phyloP scores from a whole-genome alignment of 345 rosid genomes.

The Eutrema yunnanense region DNA sequence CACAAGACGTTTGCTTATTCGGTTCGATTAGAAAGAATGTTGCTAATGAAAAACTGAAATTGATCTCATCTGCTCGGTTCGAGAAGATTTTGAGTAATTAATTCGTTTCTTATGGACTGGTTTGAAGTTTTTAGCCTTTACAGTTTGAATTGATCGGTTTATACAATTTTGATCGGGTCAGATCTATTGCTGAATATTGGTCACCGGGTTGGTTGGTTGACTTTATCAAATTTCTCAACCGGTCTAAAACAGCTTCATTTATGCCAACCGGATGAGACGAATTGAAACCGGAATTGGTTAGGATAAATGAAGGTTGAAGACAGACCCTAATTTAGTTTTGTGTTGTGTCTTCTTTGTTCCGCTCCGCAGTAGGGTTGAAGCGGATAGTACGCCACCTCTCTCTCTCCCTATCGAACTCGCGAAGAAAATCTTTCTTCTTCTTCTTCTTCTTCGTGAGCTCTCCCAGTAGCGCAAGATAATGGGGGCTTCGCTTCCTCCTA shows the following conservation, averaged over 20 bases:
- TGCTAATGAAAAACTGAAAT: not conserved
- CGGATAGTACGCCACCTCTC: slow-evolving; percentile 61
- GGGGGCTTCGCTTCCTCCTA: slow-evolving; percentile 98
- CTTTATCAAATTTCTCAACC: not conserved
- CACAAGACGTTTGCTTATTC: not conserved
- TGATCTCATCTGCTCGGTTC: not conserved
- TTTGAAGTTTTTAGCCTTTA: not conserved
- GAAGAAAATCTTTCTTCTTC: slow-evolving; percentile 12
- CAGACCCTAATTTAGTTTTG: slow-evolving; percentile 24
- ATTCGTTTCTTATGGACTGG: not conserved
- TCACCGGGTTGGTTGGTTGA: not conserved
- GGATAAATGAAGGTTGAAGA: slow-evolving; percentile 14
- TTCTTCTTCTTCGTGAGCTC: slow-evolving; percentile 24
- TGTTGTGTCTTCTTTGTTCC: slow-evolving; percentile 19
- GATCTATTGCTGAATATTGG: not conserved
- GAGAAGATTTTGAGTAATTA: not conserved
- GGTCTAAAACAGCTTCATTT: not conserved
- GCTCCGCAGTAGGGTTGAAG: slow-evolving; percentile 69
- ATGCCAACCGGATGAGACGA: not conserved
- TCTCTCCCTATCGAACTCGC: not conserved
- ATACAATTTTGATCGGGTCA: not conserved
- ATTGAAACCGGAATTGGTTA: slow-evolving; percentile 18
- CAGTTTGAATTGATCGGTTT: not conserved
- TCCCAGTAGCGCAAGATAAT: slow-evolving; percentile 29
- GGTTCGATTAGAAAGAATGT: not conserved